phyloP scores from a whole-genome alignment of 2,329 filamentous ascomycete genomes.

The Hymenoscyphus linearis region DNA sequence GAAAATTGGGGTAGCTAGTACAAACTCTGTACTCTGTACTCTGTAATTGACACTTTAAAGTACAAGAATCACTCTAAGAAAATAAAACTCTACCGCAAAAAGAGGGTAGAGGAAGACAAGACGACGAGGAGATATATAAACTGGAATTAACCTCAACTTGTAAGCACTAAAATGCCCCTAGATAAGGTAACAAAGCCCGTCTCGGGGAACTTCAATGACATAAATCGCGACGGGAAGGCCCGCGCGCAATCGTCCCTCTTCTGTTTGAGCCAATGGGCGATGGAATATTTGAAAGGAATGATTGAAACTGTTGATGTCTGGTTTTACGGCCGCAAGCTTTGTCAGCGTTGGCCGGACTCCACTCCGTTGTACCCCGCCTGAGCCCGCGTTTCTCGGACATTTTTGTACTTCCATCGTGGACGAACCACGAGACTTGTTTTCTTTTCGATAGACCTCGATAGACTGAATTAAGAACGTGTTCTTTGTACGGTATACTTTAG shows the following conservation, averaged over 20 bases:
- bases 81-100: background rate
- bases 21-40: background rate
- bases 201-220: background rate
- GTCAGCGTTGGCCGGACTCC: background rate
- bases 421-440: background rate
- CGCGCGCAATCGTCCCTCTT: background rate
- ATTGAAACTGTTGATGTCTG: background rate
- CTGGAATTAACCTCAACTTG: background rate
- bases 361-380: too few relatives aligned
- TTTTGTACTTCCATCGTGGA: background rate
- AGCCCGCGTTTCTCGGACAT: too few relatives aligned
- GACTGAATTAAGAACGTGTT: too few relatives aligned
- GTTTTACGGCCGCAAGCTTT: background rate
- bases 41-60: background rate
- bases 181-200: background rate
- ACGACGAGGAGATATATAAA: background rate
- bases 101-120: background rate
- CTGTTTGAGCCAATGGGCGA: background rate
- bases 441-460: too few relatives aligned
- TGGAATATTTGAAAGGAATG: background rate
- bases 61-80: background rate
- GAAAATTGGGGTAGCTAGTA: background rate
- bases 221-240: background rate
- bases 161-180: background rate
- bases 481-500: too few relatives aligned